These are phyloP conservation scores for Neurospora sp. DNA, from an alignment of 495 filamentous ascomycete genomes.

Conservation along the genomic window DNA sequence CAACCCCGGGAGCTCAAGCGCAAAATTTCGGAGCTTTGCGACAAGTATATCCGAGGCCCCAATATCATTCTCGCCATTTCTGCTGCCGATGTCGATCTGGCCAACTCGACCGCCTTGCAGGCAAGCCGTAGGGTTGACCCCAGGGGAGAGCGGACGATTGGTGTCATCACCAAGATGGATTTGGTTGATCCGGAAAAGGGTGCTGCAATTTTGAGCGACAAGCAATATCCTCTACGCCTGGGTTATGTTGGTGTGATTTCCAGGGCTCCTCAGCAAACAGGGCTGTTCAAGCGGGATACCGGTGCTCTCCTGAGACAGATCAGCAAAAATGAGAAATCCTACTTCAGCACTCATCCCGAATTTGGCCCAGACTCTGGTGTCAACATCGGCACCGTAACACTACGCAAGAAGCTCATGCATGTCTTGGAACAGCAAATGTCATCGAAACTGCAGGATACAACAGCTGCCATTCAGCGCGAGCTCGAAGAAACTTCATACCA, in stretches of 20 bases:
- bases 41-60: constrained; percentile 93
- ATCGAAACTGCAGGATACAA: constrained; percentile 72
- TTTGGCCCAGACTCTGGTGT: constrained; percentile 64
- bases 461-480: constrained; percentile 86
- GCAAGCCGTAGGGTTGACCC: constrained; percentile 90
- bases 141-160: constrained; percentile 89
- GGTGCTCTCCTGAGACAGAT: constrained; percentile 75
- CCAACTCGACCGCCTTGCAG: constrained; percentile 87
- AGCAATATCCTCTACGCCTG: constrained; percentile 86
- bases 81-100: constrained; percentile 91
- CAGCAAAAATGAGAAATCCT: constrained; percentile 76
- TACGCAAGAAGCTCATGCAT: constrained; percentile 93
- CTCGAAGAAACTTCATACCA: constrained; percentile 96
- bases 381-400: constrained; percentile 68
- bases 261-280: constrained; percentile 55
- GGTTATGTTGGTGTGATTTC: constrained; percentile 97
- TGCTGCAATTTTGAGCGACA: constrained; percentile 65
- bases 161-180: constrained; percentile 99
- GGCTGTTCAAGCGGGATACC: constrained; percentile 75
- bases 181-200: constrained; percentile 80
- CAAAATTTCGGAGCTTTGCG: constrained; percentile 92
- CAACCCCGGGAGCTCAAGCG: constrained; percentile 87
- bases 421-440: constrained; percentile 97
- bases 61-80: constrained; percentile 98
- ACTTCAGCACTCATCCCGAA: constrained; percentile 79